These are phyloP conservation scores for Pleurotus sapidus DNA, from an alignment of 768 basidiomycete genomes.

Conservation along the genomic window DNA sequence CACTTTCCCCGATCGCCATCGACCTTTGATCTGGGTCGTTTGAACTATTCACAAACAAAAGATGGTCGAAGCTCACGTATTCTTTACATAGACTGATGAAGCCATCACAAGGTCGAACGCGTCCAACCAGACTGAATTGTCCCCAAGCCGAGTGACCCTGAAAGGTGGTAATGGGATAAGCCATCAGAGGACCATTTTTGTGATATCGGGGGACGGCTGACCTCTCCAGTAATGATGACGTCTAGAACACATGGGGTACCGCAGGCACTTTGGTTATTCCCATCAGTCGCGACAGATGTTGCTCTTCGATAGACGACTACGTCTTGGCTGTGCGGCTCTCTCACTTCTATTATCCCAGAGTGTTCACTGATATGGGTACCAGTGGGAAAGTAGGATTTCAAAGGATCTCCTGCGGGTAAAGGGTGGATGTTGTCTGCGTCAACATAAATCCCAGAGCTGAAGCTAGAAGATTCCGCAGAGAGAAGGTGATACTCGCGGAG, in stretches of 20 bases:
- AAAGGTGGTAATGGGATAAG: constrained; percentile 3
- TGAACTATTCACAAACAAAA: constrained; percentile 8
- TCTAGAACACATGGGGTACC: constrained; percentile 39
- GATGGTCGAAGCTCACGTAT: constrained; percentile 52
- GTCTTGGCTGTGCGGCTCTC: constrained; percentile 35
- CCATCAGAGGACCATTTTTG: not conserved
- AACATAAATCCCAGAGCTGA: constrained; percentile 30
- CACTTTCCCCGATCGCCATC: constrained; percentile 76
- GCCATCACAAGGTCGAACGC: constrained; percentile 80
- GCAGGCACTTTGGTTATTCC: constrained; percentile 14
- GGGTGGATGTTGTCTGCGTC: constrained; percentile 29
- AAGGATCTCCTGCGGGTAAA: constrained; percentile 56
- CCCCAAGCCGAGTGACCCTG: constrained; percentile 94
- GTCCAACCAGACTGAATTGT: constrained; percentile 75
- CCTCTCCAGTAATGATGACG: constrained; percentile 75
- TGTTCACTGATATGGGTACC: constrained; percentile 49
- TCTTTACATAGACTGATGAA: constrained; percentile 80
- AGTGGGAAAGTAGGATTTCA: constrained; percentile 59
- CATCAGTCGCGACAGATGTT: not conserved
- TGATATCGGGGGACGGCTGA: constrained; percentile 21
- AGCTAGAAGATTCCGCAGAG: constrained; percentile 21
- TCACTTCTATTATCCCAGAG: constrained; percentile 43
- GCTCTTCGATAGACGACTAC: constrained; percentile 29
- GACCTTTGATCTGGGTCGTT: constrained; percentile 35
- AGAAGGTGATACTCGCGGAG: constrained; percentile 72